Evolutionary conservation across 768 basidiomycete species (phyloP).

Genomic region (Cystofilobasidium ferigula): DNA sequence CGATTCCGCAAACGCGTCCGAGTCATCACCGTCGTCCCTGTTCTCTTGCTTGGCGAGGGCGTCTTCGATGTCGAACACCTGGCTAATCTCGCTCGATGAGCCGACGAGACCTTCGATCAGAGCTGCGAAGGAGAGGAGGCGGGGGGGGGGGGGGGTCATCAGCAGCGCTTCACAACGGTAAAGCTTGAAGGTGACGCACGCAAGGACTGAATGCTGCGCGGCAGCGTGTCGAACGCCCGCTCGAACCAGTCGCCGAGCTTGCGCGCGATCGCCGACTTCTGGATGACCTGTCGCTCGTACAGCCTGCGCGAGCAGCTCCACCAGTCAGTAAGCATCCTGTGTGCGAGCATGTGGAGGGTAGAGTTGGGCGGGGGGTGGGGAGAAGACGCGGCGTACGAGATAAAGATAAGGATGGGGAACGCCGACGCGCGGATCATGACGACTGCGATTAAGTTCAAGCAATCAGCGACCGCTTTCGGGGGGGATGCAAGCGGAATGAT

Average conservation of each 20-base stretch:
- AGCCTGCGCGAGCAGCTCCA: constrained; percentile 29
- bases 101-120: constrained; percentile 71
- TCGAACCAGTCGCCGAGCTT: constrained; percentile 57
- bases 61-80: constrained; percentile 75
- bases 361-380: too few relatives aligned
- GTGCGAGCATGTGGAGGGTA: neutral
- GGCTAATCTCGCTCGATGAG: constrained; percentile 59
- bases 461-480: too few relatives aligned
- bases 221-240: constrained; percentile 59
- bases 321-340: neutral
- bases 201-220: constrained; percentile 60
- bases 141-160: neutral
- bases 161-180: too few relatives aligned
- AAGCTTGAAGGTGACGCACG: constrained; percentile 44
- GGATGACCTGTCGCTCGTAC: constrained; percentile 76
- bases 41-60: constrained; percentile 12
- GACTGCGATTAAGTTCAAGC: too few relatives aligned
- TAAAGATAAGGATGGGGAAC: constrained; percentile 67
- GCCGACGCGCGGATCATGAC: constrained; percentile 52
- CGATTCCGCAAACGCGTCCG: too few relatives aligned
- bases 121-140: constrained; percentile 42
- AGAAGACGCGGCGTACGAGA: constrained; percentile 44
- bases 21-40: constrained; percentile 4
- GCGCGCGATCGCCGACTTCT: constrained; percentile 40
- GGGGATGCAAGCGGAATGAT: too few relatives aligned